Evolutionary conservation across 352 stramenopile genomes (phyloP), one percentile per base, ranked within the genome.

Genomic region (Sclerospora graminicola): DNA sequence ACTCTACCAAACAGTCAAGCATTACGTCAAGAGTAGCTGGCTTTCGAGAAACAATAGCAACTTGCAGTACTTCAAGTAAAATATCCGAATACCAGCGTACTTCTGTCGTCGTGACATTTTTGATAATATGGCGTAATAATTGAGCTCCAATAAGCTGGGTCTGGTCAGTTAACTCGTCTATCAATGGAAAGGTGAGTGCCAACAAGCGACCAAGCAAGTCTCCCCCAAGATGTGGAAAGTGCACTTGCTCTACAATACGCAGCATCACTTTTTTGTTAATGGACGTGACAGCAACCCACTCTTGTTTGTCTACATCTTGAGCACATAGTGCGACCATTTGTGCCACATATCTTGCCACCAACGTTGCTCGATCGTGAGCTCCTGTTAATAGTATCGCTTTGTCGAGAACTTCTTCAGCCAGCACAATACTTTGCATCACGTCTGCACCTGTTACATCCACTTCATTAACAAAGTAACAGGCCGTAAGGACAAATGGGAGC

Each of bases 31-130:
- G 56, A 27, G 73, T 85, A 15, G 31, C 52, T 14, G 63, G 45
- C 16, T 82, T 73, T 14, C 76, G 69, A 9, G 66, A 64, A 19
- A 78, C 84, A 55, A 87, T 71, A 0, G 69, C 72, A 8, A 63
- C 60, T 14, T 74, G 56, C 6, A 93, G 47, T n/a, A 87, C 74
- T 30, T 90, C 70, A 9, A 90, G 51, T 9, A 93, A 39, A 8
- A 89, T 61, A 34, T 93, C 71, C 10, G 61, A 56, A 48, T 89
- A 89, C 81, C 81, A 93, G 11, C 74, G 73, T 42, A 93, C 47
- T 56, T 93, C 81, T 0, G 78, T 88, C 0, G 60, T 36, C 0
- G 78, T 90, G 15, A 83, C 69, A 29, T 78, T 73, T 4, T 51
- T 29, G 0, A 85, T 58, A 34, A 90, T 58, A 45, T 89, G 81